Evolutionary conservation across 1,284 basidiomycete species (phyloP).

Genomic region (Entoloma clypeatum): DNA sequence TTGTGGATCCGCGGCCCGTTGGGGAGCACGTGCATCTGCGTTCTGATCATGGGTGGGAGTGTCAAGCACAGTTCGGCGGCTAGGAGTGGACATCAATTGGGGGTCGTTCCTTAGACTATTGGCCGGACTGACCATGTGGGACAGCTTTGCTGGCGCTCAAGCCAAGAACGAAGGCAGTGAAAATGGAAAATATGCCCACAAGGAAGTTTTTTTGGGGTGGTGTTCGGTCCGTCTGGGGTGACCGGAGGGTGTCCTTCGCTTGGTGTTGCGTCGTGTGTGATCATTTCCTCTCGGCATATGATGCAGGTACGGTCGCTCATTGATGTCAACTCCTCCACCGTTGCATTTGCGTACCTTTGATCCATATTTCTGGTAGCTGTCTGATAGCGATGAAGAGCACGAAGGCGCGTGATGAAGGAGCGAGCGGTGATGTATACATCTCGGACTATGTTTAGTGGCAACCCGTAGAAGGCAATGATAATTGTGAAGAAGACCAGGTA

Average conservation of each 20-base stretch:
- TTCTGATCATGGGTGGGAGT: constrained; percentile 34
- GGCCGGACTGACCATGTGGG: constrained; percentile 80
- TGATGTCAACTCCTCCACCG: constrained; percentile 73
- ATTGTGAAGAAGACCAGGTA: constrained; percentile 93
- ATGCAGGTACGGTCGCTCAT: constrained; percentile 94
- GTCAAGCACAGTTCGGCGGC: constrained; percentile 84
- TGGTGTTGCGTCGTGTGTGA: constrained; percentile 37
- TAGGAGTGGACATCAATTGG: constrained; percentile 31
- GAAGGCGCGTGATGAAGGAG: constrained; percentile 84
- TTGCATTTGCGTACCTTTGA: constrained; percentile 92
- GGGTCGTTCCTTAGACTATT: background rate
- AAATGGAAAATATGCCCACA: constrained; percentile 99
- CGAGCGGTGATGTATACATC: constrained; percentile 95
- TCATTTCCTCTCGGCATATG: constrained; percentile 98
- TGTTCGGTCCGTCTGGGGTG: constrained; percentile 73
- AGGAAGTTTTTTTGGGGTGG: constrained; percentile 92
- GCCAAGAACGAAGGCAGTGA: constrained; percentile 94
- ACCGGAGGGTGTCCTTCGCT: constrained; percentile 29
- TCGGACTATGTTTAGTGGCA: constrained; percentile 94
- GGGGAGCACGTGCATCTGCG: constrained; percentile 30
- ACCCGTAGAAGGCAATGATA: constrained; percentile 91
- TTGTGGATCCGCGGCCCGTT: constrained; percentile 20
- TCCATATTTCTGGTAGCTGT: constrained; percentile 98
- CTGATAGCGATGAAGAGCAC: constrained; percentile 88
- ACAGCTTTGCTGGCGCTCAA: constrained; percentile 94